phyloP scores from a whole-genome alignment of 306 rosid species.

The Cucumis cinereus region DNA sequence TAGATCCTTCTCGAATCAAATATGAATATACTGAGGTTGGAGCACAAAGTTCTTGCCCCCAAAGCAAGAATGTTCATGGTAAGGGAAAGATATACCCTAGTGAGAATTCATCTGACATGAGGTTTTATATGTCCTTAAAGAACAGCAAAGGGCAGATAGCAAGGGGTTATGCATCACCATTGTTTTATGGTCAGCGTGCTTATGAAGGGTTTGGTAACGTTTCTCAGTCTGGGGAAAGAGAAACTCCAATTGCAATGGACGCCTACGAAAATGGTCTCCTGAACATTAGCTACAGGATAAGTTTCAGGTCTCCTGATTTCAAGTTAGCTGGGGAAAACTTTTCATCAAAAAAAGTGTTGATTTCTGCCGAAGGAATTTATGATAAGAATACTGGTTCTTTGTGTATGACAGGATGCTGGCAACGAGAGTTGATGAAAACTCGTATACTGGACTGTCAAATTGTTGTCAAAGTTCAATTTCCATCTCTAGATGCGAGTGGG shows the following conservation, averaged over 20 bases:
- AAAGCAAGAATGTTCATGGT: slow-evolving; percentile 22
- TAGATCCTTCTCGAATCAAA: slow-evolving; percentile 20
- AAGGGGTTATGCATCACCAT: slow-evolving; percentile 48
- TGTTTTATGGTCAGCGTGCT: slow-evolving; percentile 35
- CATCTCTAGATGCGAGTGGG: slow-evolving; percentile 39
- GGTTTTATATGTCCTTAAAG: slow-evolving; percentile 40
- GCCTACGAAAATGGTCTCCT: slow-evolving; percentile 12
- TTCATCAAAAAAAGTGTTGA: slow-evolving; percentile 21
- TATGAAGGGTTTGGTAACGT: slow-evolving; percentile 6
- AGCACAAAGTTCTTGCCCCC: slow-evolving; percentile 26
- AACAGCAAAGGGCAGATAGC: slow-evolving; percentile 47
- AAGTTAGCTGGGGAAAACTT: slow-evolving; percentile 20
- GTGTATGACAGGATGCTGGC: slow-evolving; percentile 77
- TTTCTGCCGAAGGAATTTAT: slow-evolving; percentile 76
- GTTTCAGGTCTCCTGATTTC: slow-evolving; percentile 30
- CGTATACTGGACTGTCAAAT: slow-evolving; percentile 59
- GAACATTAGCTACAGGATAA: slow-evolving; percentile 54
- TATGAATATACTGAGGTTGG: slow-evolving; percentile 49
- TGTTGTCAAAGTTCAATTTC: slow-evolving; percentile 43
- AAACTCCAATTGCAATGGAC: slow-evolving; percentile 1
- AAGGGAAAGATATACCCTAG: slow-evolving; percentile 44
- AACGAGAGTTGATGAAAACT: slow-evolving; percentile 25
- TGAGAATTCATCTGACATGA: slow-evolving; percentile 60
- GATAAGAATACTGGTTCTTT: slow-evolving; percentile 40
- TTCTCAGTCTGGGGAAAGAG: slow-evolving; percentile 8